phyloP scores from a whole-genome alignment of 129 eudicot genomes.

The Flaveria robusta region DNA sequence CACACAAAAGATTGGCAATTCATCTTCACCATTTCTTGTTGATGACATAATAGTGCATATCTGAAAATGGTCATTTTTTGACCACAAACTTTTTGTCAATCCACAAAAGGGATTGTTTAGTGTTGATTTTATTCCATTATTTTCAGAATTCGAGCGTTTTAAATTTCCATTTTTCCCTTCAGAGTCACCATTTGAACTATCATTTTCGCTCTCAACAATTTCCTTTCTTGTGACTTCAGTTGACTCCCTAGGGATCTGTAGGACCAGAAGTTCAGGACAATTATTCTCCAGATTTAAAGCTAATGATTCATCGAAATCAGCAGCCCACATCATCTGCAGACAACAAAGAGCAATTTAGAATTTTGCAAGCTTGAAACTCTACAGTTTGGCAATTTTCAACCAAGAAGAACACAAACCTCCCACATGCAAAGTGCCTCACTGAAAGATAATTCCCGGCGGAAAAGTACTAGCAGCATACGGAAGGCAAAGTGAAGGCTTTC shows the following conservation, averaged over 20 bases:
- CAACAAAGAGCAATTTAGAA: slow-evolving; percentile 14
- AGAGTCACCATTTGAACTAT: slow-evolving; percentile 46
- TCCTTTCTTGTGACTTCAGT: slow-evolving; percentile 49
- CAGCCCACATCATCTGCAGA: slow-evolving; percentile 99
- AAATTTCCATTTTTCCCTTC: slow-evolving; percentile 49
- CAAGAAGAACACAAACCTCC: slow-evolving; percentile 77
- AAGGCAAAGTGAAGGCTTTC: slow-evolving; percentile 98
- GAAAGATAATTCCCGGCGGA: slow-evolving; percentile 91
- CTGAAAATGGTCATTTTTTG: slow-evolving; percentile 60
- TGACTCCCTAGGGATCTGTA: slow-evolving; percentile 60
- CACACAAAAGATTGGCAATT: slow-evolving; percentile 83
- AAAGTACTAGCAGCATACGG: slow-evolving; percentile 94
- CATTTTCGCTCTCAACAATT: slow-evolving; percentile 41
- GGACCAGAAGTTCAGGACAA: slow-evolving; percentile 74
- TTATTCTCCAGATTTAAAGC: slow-evolving; percentile 65
- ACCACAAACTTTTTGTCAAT: slow-evolving; percentile 75
- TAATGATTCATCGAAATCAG: slow-evolving; percentile 87
- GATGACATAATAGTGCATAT: slow-evolving; percentile 53
- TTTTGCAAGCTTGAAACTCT: neutral
- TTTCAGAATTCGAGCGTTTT: slow-evolving; percentile 53
- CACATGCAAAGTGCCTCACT: slow-evolving; percentile 95
- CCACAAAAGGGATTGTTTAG: slow-evolving; percentile 84
- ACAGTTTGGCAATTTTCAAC: neutral
- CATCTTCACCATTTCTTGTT: slow-evolving; percentile 75
- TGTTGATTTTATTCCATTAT: slow-evolving; percentile 55